Evolutionary conservation across 2,329 filamentous ascomycete genomes (phyloP), one percentile per base, ranked within the genome.

Genomic region (Colletotrichum falcatum): DNA sequence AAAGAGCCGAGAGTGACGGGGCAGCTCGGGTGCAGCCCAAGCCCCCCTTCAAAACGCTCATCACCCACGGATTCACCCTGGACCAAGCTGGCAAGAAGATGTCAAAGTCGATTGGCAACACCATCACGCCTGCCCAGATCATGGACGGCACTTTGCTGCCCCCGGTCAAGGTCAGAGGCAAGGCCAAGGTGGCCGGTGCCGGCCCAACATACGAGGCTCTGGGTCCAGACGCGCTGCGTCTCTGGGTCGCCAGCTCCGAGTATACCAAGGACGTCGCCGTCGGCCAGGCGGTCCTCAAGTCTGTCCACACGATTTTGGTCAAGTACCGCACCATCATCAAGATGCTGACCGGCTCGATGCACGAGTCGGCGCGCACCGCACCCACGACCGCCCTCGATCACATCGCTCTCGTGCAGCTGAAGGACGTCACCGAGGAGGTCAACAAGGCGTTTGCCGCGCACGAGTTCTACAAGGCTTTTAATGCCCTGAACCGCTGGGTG

Each of bases 81-180:
- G 96, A 99, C 76, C 87, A 92, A 60, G 84, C 92, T 44, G 95
- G 95, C n/a, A 94, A 93, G 78, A 99, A 99, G 81, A 99, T 99
- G 96, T 98, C 95, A 78, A 99, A 99, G 81, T 98, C 94, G 0
- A 83, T 98, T 1, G 96, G 96, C 20, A 99, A 99, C 77, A 91
- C 93, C 35, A 90, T 98, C 66, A 87, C 89, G 0, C 95, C 95
- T 0, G 84, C 88, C 8, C 86, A 97, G 72, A 94, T 99, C 74
- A 96, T 98, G 85, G 89, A 94, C 62, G 95, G 95, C 8, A 90
- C 90, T 4, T 84, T 97, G 14, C 82, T 97, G 18, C 92, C 92
- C 7, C 90, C 91, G 0, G 77, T 91, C 46, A 93, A 92, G 77
- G 81, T 81, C 53, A 91, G 89, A 76, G 83, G 83, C 55, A 91